Base-by-base conservation (phyloP, 768 basidiomycete genomes). In the Kwoniella botswanensis region DNA sequence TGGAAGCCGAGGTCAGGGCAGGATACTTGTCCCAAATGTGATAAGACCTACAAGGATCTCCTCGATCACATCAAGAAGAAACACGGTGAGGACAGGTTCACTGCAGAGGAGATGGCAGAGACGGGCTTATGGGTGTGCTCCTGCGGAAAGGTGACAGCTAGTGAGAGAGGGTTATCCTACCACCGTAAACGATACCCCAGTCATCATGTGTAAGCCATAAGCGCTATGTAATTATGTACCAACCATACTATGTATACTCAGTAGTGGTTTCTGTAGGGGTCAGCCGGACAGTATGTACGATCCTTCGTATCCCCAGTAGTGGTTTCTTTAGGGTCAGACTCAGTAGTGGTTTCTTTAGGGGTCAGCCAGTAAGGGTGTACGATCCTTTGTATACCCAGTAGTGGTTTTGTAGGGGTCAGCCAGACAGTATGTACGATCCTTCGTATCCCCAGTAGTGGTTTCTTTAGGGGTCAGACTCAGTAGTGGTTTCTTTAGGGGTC, bases 31-130 rank as follows among this genome's bases (percentile, higher is more conserved):
- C 53, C 53, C n/a, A 11, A 7, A 24, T 55, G 53, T 55, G 9
- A 21, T 1, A 15, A 9, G 10, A n/a, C 53, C 15, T 55, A 17
- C 29, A 26, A 42, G 35, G 57, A 59, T 29, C 57, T 59, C 2
- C 6, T 59, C 21, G 57, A 59, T 12, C 57, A 59, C 26, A 59
- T 59, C 57, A 59, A 59, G 57, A 59, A 59, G 57, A 24, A 42
- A 59, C 57, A 59, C 26, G 57, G 22, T n/a, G 57, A 59, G 9
- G 57, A 59, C 22, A 13, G 57, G 12, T 59, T 59, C 57, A 59
- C 57, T 12, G 57, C 24, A 3, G 22, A 59, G 57, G 57, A 59
- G 22, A 59, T 59, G 57, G 57, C 10, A 11, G 57, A 11, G 1
- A 59, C 57, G 2, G 57, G 57, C 29, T 24, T 59, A 24, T 13